phyloP scores from a whole-genome alignment of 2,329 filamentous ascomycete genomes.

The Mycosphaerelloides madeirae region DNA sequence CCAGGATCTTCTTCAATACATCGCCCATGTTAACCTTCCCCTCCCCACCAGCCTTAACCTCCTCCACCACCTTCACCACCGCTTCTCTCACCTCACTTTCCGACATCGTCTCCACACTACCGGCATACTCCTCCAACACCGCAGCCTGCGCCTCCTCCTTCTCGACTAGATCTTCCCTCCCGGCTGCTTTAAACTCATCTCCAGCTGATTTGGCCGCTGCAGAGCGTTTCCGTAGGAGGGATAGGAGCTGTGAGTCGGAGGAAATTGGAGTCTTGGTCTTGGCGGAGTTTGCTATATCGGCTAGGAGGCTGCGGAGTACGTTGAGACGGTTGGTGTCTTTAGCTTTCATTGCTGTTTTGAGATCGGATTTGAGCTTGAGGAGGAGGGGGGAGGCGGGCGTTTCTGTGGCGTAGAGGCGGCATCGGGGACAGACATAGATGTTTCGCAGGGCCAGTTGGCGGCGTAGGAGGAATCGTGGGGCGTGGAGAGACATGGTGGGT shows the following conservation, averaged over 20 bases:
- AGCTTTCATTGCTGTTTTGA: constrained; percentile 46
- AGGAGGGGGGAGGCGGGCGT: constrained; percentile 38
- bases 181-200: constrained; percentile 59
- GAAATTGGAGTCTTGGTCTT: constrained; percentile 67
- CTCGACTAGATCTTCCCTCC: constrained; percentile 62
- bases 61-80: constrained; percentile 51
- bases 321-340: constrained; percentile 56
- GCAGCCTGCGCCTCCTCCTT: constrained; percentile 64
- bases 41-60: constrained; percentile 41
- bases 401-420: constrained; percentile 21
- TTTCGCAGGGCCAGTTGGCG: constrained; percentile 9
- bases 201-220: constrained; percentile 55
- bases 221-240: constrained; percentile 61
- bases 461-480: constrained; percentile 12
- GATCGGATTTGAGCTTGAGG: constrained; percentile 41
- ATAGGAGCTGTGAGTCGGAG: constrained; percentile 65
- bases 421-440: constrained; percentile 23
- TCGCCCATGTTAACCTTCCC: constrained; percentile 53
- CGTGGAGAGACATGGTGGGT: constrained; percentile 1
- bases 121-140: constrained; percentile 62
- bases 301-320: constrained; percentile 64
- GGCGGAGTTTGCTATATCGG: constrained; percentile 68
- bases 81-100: constrained; percentile 55
- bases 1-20: constrained; percentile 58
- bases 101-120: constrained; percentile 53